Base-by-base conservation (phyloP, 257 asterid species). In the Nicotiana otophora region DNA sequence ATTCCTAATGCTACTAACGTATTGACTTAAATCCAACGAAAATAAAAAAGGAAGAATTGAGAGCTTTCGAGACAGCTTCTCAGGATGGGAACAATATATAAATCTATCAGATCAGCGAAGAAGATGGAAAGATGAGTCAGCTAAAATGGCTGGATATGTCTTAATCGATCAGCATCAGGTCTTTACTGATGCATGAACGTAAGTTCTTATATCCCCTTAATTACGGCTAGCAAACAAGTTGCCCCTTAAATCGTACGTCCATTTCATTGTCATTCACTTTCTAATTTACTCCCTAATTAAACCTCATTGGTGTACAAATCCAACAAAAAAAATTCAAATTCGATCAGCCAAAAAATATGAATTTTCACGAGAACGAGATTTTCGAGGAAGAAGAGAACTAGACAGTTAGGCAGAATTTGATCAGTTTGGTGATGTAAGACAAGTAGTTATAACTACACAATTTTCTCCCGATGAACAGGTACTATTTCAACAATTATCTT, bases 141-240 rank as follows among this genome's bases (percentile, higher is more conserved):
- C 61, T 72, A 46, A 72, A 46, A 46, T 72, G 33, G 19, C 11
- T 42, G 10, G 12, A 72, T 42, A 34, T 33, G 4, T 72, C 60
- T 20, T 23, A 70, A n/a, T 69, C 55, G 20, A 0, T 54, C 28
- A 58, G 5, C 30, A n/a, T 26, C 34, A 72, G 23, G 60, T 46
- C 11, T 46, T 46, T 72, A 72, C 5, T 72, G 78, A 5, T 72
- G 79, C 61, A 70, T 70, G 78, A 70, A 70, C n/a, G 57, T 53
- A 53, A 51, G 5, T 17, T 4, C 17, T 4, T 10, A 64, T 64
- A 62, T 62, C 7, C 34, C 67, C 34, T 62, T 23, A 62, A 31
- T 8, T n/a, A 60, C 9, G 68, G 68, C 31, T 26, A 10, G 39
- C 70, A 64, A 63, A 64, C 42, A 30, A 28, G 42, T 64, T 64